These are phyloP conservation scores for Gigaspora rosea DNA, from an alignment of 192 early-diverging fungal species.

Conservation along the genomic window DNA sequence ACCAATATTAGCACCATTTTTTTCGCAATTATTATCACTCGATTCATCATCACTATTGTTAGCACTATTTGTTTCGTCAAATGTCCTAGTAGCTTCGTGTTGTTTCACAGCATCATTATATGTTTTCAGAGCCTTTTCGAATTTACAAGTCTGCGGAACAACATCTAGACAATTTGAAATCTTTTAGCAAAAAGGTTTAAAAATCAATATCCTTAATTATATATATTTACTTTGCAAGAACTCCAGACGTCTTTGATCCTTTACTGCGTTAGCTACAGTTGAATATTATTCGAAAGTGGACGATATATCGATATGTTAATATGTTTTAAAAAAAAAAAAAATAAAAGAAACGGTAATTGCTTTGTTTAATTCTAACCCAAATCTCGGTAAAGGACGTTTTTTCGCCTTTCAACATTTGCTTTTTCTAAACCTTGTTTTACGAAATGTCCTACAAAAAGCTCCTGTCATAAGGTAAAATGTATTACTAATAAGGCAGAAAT, in stretches of 20 bases:
- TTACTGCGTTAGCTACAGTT: constrained; percentile 37
- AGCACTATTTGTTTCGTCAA: background rate
- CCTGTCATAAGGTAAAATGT: constrained; percentile 38
- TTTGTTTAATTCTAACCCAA: constrained; percentile 52
- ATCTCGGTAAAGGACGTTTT: constrained; percentile 72
- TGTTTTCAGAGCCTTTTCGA: background rate
- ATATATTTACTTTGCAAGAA: constrained; percentile 35
- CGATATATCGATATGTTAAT: background rate
- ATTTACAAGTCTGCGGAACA: background rate
- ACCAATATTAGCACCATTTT: background rate
- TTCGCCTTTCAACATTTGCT: constrained; percentile 68
- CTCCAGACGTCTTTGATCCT: constrained; percentile 38
- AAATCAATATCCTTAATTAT: background rate
- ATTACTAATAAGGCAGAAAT: background rate
- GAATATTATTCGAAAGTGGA: background rate
- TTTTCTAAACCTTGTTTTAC: constrained; percentile 62
- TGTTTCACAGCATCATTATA: background rate
- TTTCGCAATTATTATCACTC: background rate
- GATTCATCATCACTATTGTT: background rate
- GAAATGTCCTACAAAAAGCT: constrained; percentile 70
- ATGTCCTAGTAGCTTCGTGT: background rate
- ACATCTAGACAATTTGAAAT: background rate
- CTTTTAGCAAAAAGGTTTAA: background rate
- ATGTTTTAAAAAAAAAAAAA: background rate
- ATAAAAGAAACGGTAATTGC: no score